Conservation (phyloP, 345 rosid species). For the Reutealis trisperma region DNA sequence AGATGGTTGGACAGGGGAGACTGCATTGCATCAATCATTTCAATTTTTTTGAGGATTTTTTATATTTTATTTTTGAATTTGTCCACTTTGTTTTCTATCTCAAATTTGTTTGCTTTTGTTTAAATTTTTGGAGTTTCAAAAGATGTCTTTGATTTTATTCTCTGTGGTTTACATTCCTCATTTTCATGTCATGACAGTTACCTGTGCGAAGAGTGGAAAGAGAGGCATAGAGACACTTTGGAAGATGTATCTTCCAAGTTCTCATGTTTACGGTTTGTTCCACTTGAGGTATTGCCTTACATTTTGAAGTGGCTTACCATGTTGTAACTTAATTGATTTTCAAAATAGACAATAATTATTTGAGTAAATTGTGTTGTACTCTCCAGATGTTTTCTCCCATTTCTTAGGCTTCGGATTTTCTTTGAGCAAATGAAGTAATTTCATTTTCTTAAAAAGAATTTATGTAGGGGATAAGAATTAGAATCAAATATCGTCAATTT, state of each 20-base stretch:
- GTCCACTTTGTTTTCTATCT: background rate
- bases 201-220: conserved; percentile 92
- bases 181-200: conserved; percentile 52
- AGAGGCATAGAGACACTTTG: conserved; percentile 59
- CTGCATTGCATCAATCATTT: background rate
- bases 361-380: background rate
- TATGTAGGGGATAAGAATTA: background rate
- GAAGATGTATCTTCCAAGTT: conserved; percentile 70
- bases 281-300: conserved; percentile 70
- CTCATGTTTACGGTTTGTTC: conserved; percentile 75
- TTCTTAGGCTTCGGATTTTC: background rate
- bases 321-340: background rate
- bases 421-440: background rate
- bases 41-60: background rate
- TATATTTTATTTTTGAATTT: background rate
- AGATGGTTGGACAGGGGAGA: background rate
- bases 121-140: background rate
- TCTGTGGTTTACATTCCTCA: background rate
- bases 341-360: background rate
- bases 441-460: background rate
- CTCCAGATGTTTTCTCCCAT: background rate
- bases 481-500: background rate
- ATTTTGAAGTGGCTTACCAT: background rate
- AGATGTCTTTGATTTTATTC: background rate
- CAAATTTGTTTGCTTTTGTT: background rate